phyloP scores from a whole-genome alignment of 306 rosid genomes.

The Pyrus communis region DNA sequence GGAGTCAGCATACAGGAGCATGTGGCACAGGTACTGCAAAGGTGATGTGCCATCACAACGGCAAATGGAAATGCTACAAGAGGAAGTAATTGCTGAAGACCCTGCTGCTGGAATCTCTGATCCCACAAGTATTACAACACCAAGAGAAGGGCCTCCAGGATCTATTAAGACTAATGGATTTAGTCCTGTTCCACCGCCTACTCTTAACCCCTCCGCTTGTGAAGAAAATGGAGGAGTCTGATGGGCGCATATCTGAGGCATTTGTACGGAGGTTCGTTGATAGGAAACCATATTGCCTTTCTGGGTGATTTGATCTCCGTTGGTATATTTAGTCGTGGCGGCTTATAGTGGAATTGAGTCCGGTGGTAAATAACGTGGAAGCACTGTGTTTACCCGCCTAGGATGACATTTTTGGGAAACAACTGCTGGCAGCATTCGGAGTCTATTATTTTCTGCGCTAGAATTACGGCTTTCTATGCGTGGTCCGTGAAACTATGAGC shows the following conservation, averaged over 20 bases:
- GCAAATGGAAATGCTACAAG: slow-evolving; percentile 45
- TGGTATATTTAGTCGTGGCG: slow-evolving; percentile 22
- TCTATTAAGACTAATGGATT: slow-evolving; percentile 61
- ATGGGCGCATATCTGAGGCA: neutral
- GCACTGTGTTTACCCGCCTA: slow-evolving; percentile 7
- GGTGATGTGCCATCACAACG: slow-evolving; percentile 85
- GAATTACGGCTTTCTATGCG: neutral
- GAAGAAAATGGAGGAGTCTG: slow-evolving; percentile 63
- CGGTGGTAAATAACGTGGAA: slow-evolving; percentile 11
- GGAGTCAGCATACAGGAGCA: slow-evolving; percentile 60
- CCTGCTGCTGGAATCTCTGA: slow-evolving; percentile 24
- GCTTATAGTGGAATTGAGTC: slow-evolving; percentile 24
- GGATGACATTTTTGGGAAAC: slow-evolving; percentile 29
- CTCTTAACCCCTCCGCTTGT: slow-evolving; percentile 11
- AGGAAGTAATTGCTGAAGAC: slow-evolving; percentile 22
- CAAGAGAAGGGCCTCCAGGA: slow-evolving; percentile 38
- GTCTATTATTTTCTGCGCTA: slow-evolving; percentile 11
- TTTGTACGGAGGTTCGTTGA: slow-evolving; percentile 16
- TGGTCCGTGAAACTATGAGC: neutral
- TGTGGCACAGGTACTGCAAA: slow-evolving; percentile 85
- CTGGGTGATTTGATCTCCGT: slow-evolving; percentile 21
- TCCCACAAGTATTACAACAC: slow-evolving; percentile 11
- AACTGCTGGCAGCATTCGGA: slow-evolving; percentile 21
- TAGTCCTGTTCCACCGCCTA: slow-evolving; percentile 20
- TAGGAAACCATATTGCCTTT: slow-evolving; percentile 20